These are phyloP conservation scores for Magnolia sinica DNA, from an alignment of 164 flowering plant genomes.

Conservation along the genomic window DNA sequence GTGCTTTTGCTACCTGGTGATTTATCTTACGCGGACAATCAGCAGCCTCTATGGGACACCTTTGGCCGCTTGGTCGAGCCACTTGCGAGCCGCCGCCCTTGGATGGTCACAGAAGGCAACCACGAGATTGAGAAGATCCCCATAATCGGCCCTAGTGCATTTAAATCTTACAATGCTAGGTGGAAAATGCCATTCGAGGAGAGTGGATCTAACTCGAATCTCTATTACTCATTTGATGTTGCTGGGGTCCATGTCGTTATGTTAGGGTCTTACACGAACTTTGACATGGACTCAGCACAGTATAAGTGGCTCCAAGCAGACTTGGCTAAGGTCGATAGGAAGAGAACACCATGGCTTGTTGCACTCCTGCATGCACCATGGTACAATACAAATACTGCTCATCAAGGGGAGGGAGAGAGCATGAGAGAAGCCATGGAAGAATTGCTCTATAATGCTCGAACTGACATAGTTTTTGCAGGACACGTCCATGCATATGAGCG, in stretches of 20 bases:
- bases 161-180: slow-evolving; percentile 68
- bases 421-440: slow-evolving; percentile 80
- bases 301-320: slow-evolving; percentile 69
- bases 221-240: slow-evolving; percentile 83
- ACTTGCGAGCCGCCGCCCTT: slow-evolving; percentile 64
- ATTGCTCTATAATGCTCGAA: slow-evolving; percentile 57
- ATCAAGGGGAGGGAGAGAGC: slow-evolving; percentile 79
- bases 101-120: slow-evolving; percentile 93
- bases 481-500: slow-evolving; percentile 97
- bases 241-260: slow-evolving; percentile 65
- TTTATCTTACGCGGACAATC: slow-evolving; percentile 69
- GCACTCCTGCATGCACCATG: slow-evolving; percentile 80
- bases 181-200: slow-evolving; percentile 78
- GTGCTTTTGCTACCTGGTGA: slow-evolving; percentile 74
- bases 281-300: slow-evolving; percentile 50
- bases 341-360: slow-evolving; percentile 70
- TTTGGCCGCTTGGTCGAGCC: slow-evolving; percentile 85
- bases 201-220: slow-evolving; percentile 77
- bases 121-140: slow-evolving; percentile 71
- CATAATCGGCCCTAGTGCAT: slow-evolving; percentile 40
- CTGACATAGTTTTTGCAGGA: slow-evolving; percentile 78
- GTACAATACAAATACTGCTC: slow-evolving; percentile 81
- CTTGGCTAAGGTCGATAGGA: slow-evolving; percentile 50
- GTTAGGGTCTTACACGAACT: slow-evolving; percentile 84
- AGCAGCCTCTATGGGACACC: slow-evolving; percentile 77